phyloP scores from a whole-genome alignment of 2,329 filamentous ascomycete genomes.

The Dichotomopilus funicola region DNA sequence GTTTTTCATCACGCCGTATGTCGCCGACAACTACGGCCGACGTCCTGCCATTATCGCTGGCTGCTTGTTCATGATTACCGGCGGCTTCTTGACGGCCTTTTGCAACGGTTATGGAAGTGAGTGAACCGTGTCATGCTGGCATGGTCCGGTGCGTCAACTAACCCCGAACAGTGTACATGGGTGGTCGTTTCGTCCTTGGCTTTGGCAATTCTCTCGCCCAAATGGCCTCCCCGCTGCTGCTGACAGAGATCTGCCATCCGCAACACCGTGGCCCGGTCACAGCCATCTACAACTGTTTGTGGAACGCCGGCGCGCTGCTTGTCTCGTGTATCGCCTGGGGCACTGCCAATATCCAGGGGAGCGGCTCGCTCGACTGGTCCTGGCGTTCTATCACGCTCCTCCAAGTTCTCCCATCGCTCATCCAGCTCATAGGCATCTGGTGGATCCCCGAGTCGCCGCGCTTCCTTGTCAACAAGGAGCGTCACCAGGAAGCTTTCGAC shows the following conservation, averaged over 20 bases:
- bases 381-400: constrained; percentile 62
- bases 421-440: constrained; percentile 61
- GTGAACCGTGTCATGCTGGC: constrained; percentile 17
- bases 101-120: constrained; percentile 38
- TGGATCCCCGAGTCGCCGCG: constrained; percentile 62
- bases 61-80: constrained; percentile 41
- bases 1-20: constrained; percentile 41
- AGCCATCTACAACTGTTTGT: constrained; percentile 61
- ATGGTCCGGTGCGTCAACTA: not conserved
- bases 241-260: constrained; percentile 61
- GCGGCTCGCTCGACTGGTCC: constrained; percentile 45
- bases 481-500: constrained; percentile 53
- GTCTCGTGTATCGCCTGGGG: constrained; percentile 59
- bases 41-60: constrained; percentile 38
- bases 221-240: constrained; percentile 56
- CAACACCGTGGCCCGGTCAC: constrained; percentile 61
- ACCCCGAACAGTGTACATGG: constrained; percentile 44
- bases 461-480: constrained; percentile 58
- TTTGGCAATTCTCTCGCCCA: constrained; percentile 62
- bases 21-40: constrained; percentile 39
- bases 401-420: constrained; percentile 53
- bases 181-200: constrained; percentile 56
- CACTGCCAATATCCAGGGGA: constrained; percentile 46
- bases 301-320: constrained; percentile 45
- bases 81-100: constrained; percentile 38